Evolutionary conservation across 192 early-diverging fungal species (phyloP), one percentile per base, ranked within the genome.

Genomic region (Pilobolus umbonatus): DNA sequence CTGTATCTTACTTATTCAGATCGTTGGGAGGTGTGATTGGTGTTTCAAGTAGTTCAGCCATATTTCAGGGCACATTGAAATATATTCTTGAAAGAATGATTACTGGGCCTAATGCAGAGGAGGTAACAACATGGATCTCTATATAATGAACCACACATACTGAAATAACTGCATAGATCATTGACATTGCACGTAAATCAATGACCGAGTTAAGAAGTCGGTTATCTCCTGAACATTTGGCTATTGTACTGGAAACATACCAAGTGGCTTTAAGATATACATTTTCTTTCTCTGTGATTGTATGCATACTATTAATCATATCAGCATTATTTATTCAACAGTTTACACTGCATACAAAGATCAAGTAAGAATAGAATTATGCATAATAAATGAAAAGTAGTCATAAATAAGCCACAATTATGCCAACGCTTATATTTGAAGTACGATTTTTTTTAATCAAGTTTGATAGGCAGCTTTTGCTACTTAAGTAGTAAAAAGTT

Each of bases 11-110:
- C 53, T 71, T 85, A 44, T 58, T 79, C 29, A 69, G 75, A 36
- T 60, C 59, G 25, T 62, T 75, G 35, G 81, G 83, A n/a, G 67
- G 74, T 49, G 79, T 80, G 17, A 65, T 84, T 57, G 79, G 79
- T 48, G 56, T 85, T 1, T 74, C 76, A 4, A 44, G 77, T 24
- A 64, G 67, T 3, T 70, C 69, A 4, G 69, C 73, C n/a, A 62
- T 67, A 21, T 61, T 75, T 29, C 74, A 75, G 46, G 50, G 51
- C 14, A 44, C 53, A 12, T 28, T 75, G 30, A 26, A 54, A 22
- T 38, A 14, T 54, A 54, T 54, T 24, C 8, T 25, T 22, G 24
- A 4, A 36, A 10, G 15, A 11, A 24, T 12, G 2, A 28, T 38
- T 54, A 32, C 35, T 12, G 35, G n/a, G 14, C 14, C 11, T 4